Base-by-base conservation (phyloP, 2,329 filamentous ascomycete species). In the Sarocladiaceae sp. region DNA sequence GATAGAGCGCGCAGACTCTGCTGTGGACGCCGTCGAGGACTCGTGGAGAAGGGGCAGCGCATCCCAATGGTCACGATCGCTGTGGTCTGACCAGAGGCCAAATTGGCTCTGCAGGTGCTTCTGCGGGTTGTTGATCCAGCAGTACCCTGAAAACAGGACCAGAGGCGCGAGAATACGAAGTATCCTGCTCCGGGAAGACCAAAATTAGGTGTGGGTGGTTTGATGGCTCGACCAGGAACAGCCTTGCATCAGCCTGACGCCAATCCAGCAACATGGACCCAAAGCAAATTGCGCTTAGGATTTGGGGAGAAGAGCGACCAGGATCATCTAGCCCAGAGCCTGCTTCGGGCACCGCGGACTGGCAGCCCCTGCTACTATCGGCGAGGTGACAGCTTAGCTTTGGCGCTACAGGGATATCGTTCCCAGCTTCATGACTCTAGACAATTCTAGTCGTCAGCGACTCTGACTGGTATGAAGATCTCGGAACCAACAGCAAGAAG, bases 211-310 rank as follows among this genome's bases (percentile, higher is more conserved):
- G 40, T 43, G 40, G 40, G 40, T 33, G 40, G 29, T 32, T 26
- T 43, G 40, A 43, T 43, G 40, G 40, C 40, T 43, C 27, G 27
- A 41, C 37, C 37, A 41, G 37, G 37, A 29, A 27, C 37, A 41
- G 37, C 37, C 37, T 41, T 41, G 37, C 23, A 41, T 24, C 37
- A 27, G 39, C 39, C 39, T 42, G 39, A 31, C 23, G 31, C 39
- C 23, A 33, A 18, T 12, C 39, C 40, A 24, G 40, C 15, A 21
- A 15, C 18, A 24, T 43, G 40, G 40, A 19, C 43, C n/a, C 16
- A 20, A 39, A 39, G 33, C 33, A 45, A 33, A 45, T 45, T 45
- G 33, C 43, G n/a, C 23, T 13, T 27, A n/a, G n/a, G n/a, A n/a
- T n/a, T n/a, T n/a, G n/a, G 37, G 19, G 24, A 16, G 37, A 41